These are phyloP conservation scores for Cicer pinnatifidum DNA, from an alignment of 306 rosid genomes.

Conservation along the genomic window DNA sequence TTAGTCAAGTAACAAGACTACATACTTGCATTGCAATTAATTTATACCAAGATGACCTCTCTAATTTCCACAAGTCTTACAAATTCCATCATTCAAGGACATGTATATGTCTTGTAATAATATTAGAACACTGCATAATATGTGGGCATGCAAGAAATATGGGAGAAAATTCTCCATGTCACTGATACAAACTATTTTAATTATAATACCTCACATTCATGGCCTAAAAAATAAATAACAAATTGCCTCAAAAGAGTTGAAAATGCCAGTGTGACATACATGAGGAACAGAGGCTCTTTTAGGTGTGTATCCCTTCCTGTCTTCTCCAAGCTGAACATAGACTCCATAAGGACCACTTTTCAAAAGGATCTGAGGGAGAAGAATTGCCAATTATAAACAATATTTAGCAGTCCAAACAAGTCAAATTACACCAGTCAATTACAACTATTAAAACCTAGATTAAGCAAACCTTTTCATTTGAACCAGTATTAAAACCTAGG, in stretches of 20 bases:
- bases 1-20: slow-evolving; percentile 10
- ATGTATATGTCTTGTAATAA: neutral
- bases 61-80: slow-evolving; percentile 11
- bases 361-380: slow-evolving; percentile 70
- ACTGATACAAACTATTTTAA: slow-evolving; percentile 15
- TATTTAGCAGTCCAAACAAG: slow-evolving; percentile 39
- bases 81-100: slow-evolving; percentile 7
- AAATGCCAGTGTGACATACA: slow-evolving; percentile 56
- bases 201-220: neutral
- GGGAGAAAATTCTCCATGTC: neutral
- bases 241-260: slow-evolving; percentile 24
- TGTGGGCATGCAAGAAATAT: slow-evolving; percentile 24
- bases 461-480: slow-evolving; percentile 72
- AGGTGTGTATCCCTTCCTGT: slow-evolving; percentile 74
- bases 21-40: neutral
- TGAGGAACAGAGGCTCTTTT: slow-evolving; percentile 79
- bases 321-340: slow-evolving; percentile 96
- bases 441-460: slow-evolving; percentile 25
- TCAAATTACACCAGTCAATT: slow-evolving; percentile 19
- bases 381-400: slow-evolving; percentile 35
- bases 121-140: slow-evolving; percentile 30
- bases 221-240: slow-evolving; percentile 3
- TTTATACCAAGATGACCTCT: neutral
- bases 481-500: slow-evolving; percentile 70
- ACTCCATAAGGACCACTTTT: slow-evolving; percentile 88